phyloP scores from a whole-genome alignment of 73 alveolate genomes.

The Paramecium sonneborni region DNA sequence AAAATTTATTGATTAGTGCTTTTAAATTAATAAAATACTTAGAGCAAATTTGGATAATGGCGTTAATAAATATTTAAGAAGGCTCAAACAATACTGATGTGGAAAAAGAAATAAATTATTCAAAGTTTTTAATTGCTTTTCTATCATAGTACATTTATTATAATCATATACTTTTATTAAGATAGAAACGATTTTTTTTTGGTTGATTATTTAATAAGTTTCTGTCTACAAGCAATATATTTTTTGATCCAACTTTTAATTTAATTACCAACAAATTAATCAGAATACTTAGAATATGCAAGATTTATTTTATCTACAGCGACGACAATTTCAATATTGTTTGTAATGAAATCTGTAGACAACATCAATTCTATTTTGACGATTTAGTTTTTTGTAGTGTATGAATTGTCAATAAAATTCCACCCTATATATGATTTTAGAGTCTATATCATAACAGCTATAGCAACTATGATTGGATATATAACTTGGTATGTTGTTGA shows the following conservation, averaged over 20 bases:
- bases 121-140: neutral
- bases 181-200: neutral
- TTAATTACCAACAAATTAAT: neutral
- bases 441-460: neutral
- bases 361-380: neutral
- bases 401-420: neutral
- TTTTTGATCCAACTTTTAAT: neutral
- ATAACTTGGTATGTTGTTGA: neutral
- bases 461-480: neutral
- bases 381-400: neutral
- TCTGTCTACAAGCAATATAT: neutral
- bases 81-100: slow-evolving; percentile 3
- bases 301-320: neutral
- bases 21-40: neutral
- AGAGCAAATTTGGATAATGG: slow-evolving; percentile 21
- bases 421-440: slow-evolving; percentile 10
- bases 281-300: neutral
- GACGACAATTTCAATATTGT: neutral
- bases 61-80: neutral
- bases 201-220: neutral
- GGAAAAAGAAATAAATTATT: neutral
- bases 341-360: neutral
- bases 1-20: neutral
- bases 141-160: neutral
- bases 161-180: neutral